A percentile compares a stretch with the other conserved stretches of the same genome.
These are phyloP conservation scores for Phytophthora colocasiae DNA, from an alignment of 352 stramenopile species.

Conservation along the genomic window DNA sequence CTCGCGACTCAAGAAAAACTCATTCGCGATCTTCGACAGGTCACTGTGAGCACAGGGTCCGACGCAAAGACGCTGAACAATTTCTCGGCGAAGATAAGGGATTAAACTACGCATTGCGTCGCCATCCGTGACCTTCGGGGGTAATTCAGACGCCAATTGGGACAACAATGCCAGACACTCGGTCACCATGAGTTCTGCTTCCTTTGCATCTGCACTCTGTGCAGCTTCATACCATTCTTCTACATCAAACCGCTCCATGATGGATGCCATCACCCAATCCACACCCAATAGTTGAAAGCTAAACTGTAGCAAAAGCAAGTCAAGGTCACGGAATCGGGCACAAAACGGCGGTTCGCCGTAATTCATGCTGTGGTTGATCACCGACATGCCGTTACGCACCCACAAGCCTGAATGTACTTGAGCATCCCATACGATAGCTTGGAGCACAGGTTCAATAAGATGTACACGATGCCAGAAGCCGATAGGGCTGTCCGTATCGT, in stretches of 20 bases:
- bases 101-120: constrained; percentile 68
- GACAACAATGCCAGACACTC: constrained; percentile 82
- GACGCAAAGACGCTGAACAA: constrained; percentile 84
- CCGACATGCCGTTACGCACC: constrained; percentile 85
- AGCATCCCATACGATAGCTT: constrained; percentile 89
- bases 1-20: constrained; percentile 83
- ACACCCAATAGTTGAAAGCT: constrained; percentile 75
- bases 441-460: constrained; percentile 77
- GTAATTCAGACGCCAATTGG: constrained; percentile 81
- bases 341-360: constrained; percentile 91
- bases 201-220: constrained; percentile 50
- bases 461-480: constrained; percentile 87
- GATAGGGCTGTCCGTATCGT: constrained; percentile 61
- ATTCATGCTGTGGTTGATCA: constrained; percentile 92
- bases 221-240: constrained; percentile 62
- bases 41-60: constrained; percentile 85
- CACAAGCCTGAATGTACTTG: constrained; percentile 87
- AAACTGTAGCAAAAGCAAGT: constrained; percentile 84
- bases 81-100: constrained; percentile 75
- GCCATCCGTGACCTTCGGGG: constrained; percentile 56
- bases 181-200: constrained; percentile 78
- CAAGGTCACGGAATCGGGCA: constrained; percentile 81
- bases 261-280: constrained; percentile 81
- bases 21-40: constrained; percentile 83
- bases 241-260: constrained; percentile 75